These are phyloP conservation scores for Polyrhizophydium stewartii DNA, from an alignment of 371 early-diverging fungal genomes.

Conservation along the genomic window DNA sequence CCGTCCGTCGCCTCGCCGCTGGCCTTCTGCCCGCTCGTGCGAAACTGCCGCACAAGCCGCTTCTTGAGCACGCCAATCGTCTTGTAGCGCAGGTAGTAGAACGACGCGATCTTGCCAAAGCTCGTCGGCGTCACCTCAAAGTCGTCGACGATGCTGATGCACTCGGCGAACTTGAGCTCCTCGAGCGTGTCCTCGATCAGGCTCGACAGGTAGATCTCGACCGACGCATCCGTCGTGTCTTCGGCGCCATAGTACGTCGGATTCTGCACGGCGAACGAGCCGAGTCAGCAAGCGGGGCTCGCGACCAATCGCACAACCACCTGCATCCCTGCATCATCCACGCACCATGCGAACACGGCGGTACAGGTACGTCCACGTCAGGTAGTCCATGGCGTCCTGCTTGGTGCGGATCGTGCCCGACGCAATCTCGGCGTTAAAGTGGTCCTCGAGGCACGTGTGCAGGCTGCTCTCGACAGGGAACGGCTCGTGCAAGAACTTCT, in stretches of 20 bases:
- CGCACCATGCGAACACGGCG: slow-evolving; percentile 68
- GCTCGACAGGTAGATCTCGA: slow-evolving; percentile 70
- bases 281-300: no score
- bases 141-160: slow-evolving; percentile 59
- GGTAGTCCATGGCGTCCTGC: slow-evolving; percentile 89
- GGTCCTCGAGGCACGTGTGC: slow-evolving; percentile 63
- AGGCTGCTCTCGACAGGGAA: slow-evolving; percentile 51
- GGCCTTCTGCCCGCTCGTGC: slow-evolving; percentile 25
- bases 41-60: slow-evolving; percentile 35
- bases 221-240: slow-evolving; percentile 59
- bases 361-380: slow-evolving; percentile 94
- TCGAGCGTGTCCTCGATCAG: slow-evolving; percentile 66
- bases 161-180: slow-evolving; percentile 65
- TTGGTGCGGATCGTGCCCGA: slow-evolving; percentile 77
- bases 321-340: no score
- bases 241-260: slow-evolving; percentile 94
- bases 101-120: slow-evolving; percentile 78
- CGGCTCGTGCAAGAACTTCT: slow-evolving; percentile 87
- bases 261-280: slow-evolving; percentile 51
- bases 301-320: no score
- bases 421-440: slow-evolving; percentile 90
- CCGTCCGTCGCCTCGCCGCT: slow-evolving; percentile 17
- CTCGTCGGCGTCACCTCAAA: slow-evolving; percentile 52
- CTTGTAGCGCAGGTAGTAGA: slow-evolving; percentile 80
- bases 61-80: slow-evolving; percentile 69